These are phyloP conservation scores for Mycena vitilis DNA, from an alignment of 768 basidiomycete species.

Conservation along the genomic window DNA sequence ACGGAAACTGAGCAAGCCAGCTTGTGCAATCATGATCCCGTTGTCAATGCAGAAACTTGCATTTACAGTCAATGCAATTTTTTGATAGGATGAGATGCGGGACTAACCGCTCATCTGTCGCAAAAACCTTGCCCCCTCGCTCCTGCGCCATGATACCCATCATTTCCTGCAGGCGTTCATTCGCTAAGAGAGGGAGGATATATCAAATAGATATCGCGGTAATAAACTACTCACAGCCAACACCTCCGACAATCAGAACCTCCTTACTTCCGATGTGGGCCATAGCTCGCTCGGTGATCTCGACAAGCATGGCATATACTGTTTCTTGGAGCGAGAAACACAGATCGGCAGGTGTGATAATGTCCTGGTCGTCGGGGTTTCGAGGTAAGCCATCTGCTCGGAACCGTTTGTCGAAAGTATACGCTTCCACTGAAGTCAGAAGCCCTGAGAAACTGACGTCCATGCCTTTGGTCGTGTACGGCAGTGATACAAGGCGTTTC, in stretches of 20 bases:
- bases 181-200: conserved; percentile 63
- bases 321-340: conserved; percentile 98
- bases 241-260: conserved; percentile 97
- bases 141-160: conserved; percentile 98
- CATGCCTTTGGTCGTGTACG: conserved; percentile 99
- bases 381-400: conserved; percentile 55
- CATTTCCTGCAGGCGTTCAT: conserved; percentile 95
- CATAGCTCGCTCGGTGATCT: conserved; percentile 99
- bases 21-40: conserved; percentile 99
- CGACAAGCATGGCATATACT: conserved; percentile 97
- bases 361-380: conserved; percentile 66
- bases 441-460: conserved; percentile 97
- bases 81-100: background rate
- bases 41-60: conserved; percentile 98
- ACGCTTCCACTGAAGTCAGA: conserved; percentile 87
- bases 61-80: background rate
- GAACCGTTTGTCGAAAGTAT: conserved; percentile 88
- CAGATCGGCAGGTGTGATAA: conserved; percentile 94
- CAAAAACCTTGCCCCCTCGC: conserved; percentile 89
- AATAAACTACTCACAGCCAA: conserved; percentile 84
- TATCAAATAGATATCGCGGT: conserved; percentile 3
- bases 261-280: conserved; percentile 97
- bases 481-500: conserved; percentile 82
- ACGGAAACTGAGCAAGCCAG: conserved; percentile 89
- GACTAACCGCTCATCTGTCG: conserved; percentile 91